These are phyloP conservation scores for Diutina neorugosa DNA, from an alignment of 1,139 yeast genomes.

Conservation along the genomic window DNA sequence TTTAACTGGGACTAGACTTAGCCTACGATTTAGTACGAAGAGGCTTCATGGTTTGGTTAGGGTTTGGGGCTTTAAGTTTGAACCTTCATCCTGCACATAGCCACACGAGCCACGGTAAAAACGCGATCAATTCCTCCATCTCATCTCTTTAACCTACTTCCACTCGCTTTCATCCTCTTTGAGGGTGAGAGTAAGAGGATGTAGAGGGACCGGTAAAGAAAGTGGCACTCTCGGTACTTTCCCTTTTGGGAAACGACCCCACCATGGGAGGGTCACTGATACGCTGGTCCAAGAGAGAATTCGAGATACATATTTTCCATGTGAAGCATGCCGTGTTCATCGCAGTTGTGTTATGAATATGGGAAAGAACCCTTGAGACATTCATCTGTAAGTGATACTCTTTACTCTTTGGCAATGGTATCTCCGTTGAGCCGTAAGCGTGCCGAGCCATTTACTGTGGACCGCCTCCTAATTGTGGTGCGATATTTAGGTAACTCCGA, in stretches of 20 bases:
- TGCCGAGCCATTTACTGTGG: too few species aligned
- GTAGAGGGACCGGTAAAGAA: neutral
- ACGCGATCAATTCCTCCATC: neutral
- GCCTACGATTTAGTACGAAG: too few species aligned
- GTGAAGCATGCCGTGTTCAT: constrained; percentile 3
- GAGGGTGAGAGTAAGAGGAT: neutral
- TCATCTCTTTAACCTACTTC: neutral
- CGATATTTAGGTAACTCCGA: too few species aligned
- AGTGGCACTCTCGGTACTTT: neutral
- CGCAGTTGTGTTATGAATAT: neutral
- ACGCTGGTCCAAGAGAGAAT: neutral
- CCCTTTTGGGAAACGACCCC: neutral
- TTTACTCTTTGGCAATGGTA: too few species aligned
- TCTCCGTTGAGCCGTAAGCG: neutral
- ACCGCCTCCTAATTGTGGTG: too few species aligned
- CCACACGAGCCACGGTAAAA: neutral
- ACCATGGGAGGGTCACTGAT: neutral
- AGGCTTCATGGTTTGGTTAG: neutral
- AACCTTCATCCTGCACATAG: neutral
- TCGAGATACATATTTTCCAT: constrained; percentile 5
- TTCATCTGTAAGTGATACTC: too few species aligned
- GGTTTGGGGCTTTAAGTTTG: neutral
- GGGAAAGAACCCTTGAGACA: constrained; percentile 5
- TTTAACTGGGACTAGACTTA: too few species aligned
- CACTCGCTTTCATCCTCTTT: neutral